Conservation (phyloP, 768 basidiomycete genomes). For the Hericium alpestre region DNA sequence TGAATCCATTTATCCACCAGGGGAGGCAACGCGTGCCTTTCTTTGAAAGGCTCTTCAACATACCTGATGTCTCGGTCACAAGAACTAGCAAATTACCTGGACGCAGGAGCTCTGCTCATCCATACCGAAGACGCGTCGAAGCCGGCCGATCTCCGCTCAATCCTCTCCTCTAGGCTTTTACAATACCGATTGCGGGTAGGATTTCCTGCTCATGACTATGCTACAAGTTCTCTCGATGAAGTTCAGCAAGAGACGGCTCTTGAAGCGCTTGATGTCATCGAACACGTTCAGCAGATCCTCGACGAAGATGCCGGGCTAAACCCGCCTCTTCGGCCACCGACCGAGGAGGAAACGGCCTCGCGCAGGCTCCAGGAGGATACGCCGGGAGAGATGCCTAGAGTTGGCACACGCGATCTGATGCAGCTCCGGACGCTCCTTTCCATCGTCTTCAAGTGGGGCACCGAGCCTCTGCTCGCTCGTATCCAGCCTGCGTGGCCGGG, state of each 20-base stretch:
- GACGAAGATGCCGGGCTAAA: conserved; percentile 1
- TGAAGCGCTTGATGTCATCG: conserved; percentile 10
- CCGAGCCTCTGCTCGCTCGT: conserved; percentile 40
- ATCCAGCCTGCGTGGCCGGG: conserved; percentile 32
- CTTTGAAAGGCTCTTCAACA: too few relatives aligned
- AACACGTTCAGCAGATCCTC: conserved; percentile 9
- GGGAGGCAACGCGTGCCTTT: too few relatives aligned
- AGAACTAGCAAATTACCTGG: conserved; percentile 5
- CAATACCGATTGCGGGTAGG: conserved; percentile 7
- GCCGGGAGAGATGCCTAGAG: conserved; percentile 19
- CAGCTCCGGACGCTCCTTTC: conserved; percentile 54
- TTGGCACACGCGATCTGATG: conserved; percentile 61
- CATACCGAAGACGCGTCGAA: conserved; percentile 6
- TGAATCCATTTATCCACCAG: too few relatives aligned
- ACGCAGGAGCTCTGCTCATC: conserved; percentile 7
- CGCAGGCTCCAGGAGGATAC: background rate
- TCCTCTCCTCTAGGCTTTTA: conserved; percentile 8
- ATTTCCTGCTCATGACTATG: conserved; percentile 2
- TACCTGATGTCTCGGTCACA: background rate
- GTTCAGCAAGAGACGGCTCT: conserved; percentile 8
- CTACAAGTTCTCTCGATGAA: conserved; percentile 2
- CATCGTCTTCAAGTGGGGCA: conserved; percentile 64
- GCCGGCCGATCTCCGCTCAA: conserved; percentile 2
- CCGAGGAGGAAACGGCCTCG: background rate
- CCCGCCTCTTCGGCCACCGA: background rate